Evolutionary conservation across 192 early-diverging fungal genomes (phyloP).

Genomic region (Coemansia sp.): DNA sequence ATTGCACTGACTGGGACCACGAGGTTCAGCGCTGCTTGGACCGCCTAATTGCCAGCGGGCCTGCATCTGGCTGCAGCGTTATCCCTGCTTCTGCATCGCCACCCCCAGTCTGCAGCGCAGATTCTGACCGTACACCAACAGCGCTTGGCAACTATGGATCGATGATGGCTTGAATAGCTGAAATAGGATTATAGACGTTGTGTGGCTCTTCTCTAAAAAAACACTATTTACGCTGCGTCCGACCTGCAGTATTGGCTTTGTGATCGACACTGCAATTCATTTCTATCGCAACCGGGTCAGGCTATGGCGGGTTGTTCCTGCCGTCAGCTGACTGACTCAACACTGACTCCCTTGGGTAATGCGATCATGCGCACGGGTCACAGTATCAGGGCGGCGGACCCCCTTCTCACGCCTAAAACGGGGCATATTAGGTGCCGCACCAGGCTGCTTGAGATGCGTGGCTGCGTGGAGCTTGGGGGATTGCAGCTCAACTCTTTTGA

Average conservation of each 20-base stretch:
- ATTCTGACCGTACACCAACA: not conserved
- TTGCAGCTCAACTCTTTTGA: not conserved
- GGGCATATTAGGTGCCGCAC: not conserved
- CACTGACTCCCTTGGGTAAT: not conserved
- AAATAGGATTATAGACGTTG: not conserved
- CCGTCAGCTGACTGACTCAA: not conserved
- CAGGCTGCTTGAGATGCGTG: not conserved
- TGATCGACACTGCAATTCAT: not conserved
- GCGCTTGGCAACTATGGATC: not conserved
- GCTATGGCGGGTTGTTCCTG: not conserved
- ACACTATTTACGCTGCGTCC: not conserved
- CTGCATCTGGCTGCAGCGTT: slow-evolving; percentile 1
- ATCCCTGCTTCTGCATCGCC: not conserved
- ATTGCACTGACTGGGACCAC: slow-evolving; percentile 28
- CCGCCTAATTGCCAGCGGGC: slow-evolving; percentile 4
- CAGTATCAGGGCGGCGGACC: not conserved
- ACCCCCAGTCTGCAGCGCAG: not conserved
- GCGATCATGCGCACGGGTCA: not conserved
- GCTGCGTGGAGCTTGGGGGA: not conserved
- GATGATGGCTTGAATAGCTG: not conserved
- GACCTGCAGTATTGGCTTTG: not conserved
- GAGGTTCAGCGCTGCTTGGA: slow-evolving; percentile 39
- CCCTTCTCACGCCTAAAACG: slow-evolving; percentile 5
- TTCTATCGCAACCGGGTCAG: not conserved
- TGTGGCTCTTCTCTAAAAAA: not conserved